Base-by-base conservation (phyloP, 2,329 filamentous ascomycete species). In the Colletotrichum musicola region DNA sequence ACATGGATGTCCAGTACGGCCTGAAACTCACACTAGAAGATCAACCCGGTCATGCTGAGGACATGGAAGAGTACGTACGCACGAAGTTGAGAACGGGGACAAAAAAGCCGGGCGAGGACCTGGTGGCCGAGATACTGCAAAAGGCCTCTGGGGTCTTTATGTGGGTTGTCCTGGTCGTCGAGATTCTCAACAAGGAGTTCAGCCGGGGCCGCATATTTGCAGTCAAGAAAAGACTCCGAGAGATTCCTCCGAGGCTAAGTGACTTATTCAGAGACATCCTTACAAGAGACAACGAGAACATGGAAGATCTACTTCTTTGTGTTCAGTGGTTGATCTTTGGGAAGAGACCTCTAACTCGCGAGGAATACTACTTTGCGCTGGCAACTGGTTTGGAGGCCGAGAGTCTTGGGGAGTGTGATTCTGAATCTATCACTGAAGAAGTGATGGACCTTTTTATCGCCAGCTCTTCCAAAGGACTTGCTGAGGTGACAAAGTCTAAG, bases 321-420 rank as follows among this genome's bases (percentile, higher is more conserved):
- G 71, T 88, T 0, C 81, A 84, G 54, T 88, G 82, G 81, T 75
- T 89, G 2, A 76, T 88, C 0, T 88, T 81, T 53, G 76, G 85
- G 0, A 77, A 71, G 16, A 71, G 75, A 1, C 81, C 84, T 0
- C 68, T 88, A 5, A 77, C 49, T 0, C 79, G 73, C 0, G 69
- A 80, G 38, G 80, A 88, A 71, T 75, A 56, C 13, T 66, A 62
- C 4, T 85, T 76, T 74, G 80, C 81, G 6, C 67, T 83, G 46
- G n/a, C 75, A 4, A 69, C 75, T 44, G 77, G 77, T 1, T 5
- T 63, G 6, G 2, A n/a, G 6, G 47, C 71, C 73, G 13, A 62
- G 54, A 3, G 61, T 68, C 16, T 78, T 69, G 71, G 62, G 75
- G 51, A 60, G 62, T 9, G 72, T 76, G 0, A 55, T 64, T 0